These are phyloP conservation scores for Camelina laxa DNA, from an alignment of 345 rosid species.

Conservation along the genomic window DNA sequence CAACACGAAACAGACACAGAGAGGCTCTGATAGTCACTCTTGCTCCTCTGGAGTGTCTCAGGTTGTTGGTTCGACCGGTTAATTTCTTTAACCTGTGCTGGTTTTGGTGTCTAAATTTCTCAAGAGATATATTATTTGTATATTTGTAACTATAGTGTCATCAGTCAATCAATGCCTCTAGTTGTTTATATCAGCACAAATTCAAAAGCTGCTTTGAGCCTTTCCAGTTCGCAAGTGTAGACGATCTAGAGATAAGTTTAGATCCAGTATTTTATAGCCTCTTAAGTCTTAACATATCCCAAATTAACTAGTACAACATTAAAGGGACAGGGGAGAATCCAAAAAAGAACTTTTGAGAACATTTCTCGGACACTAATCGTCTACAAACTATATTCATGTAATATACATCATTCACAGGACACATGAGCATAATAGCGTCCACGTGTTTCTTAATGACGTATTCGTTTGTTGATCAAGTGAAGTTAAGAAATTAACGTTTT, in stretches of 20 bases:
- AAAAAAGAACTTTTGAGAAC: too few species aligned
- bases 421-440: too few species aligned
- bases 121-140: neutral
- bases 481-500: too few species aligned
- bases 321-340: too few species aligned
- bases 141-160: neutral
- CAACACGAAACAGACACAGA: slow-evolving; percentile 72
- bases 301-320: neutral
- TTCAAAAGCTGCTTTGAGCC: slow-evolving; percentile 1
- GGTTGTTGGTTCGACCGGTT: slow-evolving; percentile 49
- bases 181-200: slow-evolving; percentile 6
- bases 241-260: neutral
- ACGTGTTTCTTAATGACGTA: too few species aligned
- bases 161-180: neutral
- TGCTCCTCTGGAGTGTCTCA: slow-evolving; percentile 61
- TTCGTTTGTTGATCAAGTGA: too few species aligned
- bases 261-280: neutral
- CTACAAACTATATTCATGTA: too few species aligned
- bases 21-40: slow-evolving; percentile 52
- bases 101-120: slow-evolving; percentile 13
- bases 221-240: neutral
- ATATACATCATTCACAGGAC: too few species aligned
- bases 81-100: slow-evolving; percentile 1
- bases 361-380: too few species aligned
- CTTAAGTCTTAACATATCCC: neutral